A percentile compares a stretch with the other conserved stretches of the same genome.
These are phyloP conservation scores for Coniferiporia sulphurascens DNA, from an alignment of 1,284 basidiomycete genomes.

Conservation along the genomic window DNA sequence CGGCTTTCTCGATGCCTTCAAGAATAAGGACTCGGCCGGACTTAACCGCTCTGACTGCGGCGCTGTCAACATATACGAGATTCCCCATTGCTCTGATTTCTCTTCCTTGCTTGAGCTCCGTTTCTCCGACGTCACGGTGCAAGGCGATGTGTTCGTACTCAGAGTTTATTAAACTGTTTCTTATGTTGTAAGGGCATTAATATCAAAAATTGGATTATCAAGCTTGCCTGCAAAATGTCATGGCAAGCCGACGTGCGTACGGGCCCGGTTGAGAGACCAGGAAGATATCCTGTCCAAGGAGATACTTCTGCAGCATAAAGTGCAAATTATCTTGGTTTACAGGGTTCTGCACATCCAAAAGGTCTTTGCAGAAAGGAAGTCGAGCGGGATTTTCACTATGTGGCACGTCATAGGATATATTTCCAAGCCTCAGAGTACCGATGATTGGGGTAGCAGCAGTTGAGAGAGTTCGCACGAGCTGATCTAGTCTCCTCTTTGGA, in stretches of 20 bases:
- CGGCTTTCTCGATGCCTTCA: constrained; percentile 66
- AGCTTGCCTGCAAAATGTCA: constrained; percentile 58
- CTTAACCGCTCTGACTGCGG: constrained; percentile 61
- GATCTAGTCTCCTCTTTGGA: constrained; percentile 9
- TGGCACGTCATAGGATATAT: constrained; percentile 52
- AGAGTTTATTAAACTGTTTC: constrained; percentile 50
- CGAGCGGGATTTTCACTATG: constrained; percentile 41
- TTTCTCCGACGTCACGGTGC: constrained; percentile 65
- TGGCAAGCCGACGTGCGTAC: constrained; percentile 53
- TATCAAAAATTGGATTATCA: not conserved
- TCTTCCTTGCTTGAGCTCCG: constrained; percentile 63
- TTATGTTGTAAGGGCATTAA: not conserved
- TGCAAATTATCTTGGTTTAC: constrained; percentile 54
- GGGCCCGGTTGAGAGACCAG: constrained; percentile 60
- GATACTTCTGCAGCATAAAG: constrained; percentile 62
- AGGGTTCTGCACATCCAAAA: constrained; percentile 45
- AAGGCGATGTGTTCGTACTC: constrained; percentile 64
- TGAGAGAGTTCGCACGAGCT: constrained; percentile 3
- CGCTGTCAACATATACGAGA: constrained; percentile 59
- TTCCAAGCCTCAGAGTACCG: constrained; percentile 52
- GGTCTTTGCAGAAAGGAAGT: constrained; percentile 37
- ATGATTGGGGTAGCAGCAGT: constrained; percentile 29
- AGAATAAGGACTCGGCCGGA: constrained; percentile 59
- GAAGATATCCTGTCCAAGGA: constrained; percentile 65
- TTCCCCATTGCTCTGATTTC: constrained; percentile 58